Evolutionary conservation across 2,329 filamentous ascomycete genomes (phyloP).

Genomic region (Claviceps purpurea): DNA sequence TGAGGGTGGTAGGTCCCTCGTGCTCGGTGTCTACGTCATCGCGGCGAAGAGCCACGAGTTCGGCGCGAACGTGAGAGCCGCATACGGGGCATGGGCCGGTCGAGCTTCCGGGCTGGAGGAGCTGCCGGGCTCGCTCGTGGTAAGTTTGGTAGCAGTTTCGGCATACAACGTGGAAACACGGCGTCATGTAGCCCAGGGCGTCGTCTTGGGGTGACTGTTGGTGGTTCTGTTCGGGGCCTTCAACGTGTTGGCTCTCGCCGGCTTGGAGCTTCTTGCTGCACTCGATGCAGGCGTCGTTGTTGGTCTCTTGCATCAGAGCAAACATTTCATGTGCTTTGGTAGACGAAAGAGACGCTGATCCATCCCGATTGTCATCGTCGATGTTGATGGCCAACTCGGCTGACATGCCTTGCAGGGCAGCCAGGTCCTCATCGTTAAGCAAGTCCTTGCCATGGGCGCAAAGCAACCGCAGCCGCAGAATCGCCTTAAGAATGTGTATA

Average conservation of each 20-base stretch:
- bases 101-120: constrained; percentile 22
- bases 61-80: constrained; percentile 45
- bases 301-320: constrained; percentile 69
- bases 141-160: constrained; percentile 53
- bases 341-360: constrained; percentile 41
- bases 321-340: constrained; percentile 78
- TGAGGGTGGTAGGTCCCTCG: constrained; percentile 30
- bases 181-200: constrained; percentile 64
- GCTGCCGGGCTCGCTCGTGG: constrained; percentile 35
- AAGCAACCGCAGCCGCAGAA: constrained; percentile 76
- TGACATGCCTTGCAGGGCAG: constrained; percentile 67
- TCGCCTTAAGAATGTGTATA: constrained; percentile 83
- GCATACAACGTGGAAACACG: constrained; percentile 81
- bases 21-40: constrained; percentile 44
- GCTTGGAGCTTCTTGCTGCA: constrained; percentile 54
- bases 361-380: constrained; percentile 59
- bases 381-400: constrained; percentile 78
- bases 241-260: constrained; percentile 41
- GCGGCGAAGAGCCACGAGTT: constrained; percentile 56
- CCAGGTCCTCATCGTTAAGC: constrained; percentile 69
- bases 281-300: constrained; percentile 56
- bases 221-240: constrained; percentile 36
- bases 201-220: constrained; percentile 37
- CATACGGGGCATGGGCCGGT: constrained; percentile 55
- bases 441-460: constrained; percentile 93